These are phyloP conservation scores for Phialophora expanda DNA, from an alignment of 2,329 filamentous ascomycete species.

Conservation along the genomic window DNA sequence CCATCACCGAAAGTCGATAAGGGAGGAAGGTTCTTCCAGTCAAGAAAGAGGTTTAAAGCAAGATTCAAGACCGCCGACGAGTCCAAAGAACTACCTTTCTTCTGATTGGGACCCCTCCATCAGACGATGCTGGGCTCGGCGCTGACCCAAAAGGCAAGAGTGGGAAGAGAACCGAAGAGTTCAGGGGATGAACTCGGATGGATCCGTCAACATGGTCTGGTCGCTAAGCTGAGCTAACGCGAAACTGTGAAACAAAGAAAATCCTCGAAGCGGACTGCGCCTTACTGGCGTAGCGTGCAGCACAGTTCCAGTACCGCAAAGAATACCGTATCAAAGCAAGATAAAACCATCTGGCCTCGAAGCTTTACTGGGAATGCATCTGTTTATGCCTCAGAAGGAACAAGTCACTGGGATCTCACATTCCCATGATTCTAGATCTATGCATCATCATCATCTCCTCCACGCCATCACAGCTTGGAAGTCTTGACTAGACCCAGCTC, in stretches of 20 bases:
- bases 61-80: not conserved
- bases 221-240: too few relatives aligned
- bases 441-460: not conserved
- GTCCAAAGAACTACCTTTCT: not conserved
- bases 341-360: not conserved
- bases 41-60: not conserved
- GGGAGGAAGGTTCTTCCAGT: not conserved
- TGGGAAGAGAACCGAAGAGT: too few relatives aligned
- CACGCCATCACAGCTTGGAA: constrained; percentile 11
- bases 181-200: too few relatives aligned
- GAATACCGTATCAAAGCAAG: not conserved
- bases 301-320: not conserved
- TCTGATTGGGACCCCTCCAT: not conserved
- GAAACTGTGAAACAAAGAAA: too few relatives aligned
- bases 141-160: too few relatives aligned
- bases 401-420: not conserved
- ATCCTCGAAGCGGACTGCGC: not conserved
- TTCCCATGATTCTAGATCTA: not conserved
- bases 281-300: not conserved
- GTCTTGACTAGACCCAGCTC: constrained; percentile 33
- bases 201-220: too few relatives aligned
- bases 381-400: not conserved
- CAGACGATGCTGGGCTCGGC: too few relatives aligned
- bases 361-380: not conserved
- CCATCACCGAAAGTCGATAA: not conserved